phyloP scores from a whole-genome alignment of 345 rosid genomes.

The Reutealis trisperma region DNA sequence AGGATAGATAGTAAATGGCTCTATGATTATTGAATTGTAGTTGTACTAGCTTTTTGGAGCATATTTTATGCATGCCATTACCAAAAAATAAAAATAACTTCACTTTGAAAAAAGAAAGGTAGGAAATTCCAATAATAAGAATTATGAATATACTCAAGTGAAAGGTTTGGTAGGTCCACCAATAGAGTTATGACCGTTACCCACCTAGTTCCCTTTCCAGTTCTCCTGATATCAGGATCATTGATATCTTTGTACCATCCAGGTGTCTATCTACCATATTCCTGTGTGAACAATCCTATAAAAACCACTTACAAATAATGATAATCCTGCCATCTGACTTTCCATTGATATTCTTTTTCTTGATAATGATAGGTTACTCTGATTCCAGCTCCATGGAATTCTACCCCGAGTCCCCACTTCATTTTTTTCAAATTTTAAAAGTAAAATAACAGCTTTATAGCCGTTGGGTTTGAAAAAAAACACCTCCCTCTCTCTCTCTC shows the following conservation, averaged over 20 bases:
- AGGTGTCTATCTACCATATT: neutral
- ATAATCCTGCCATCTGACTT: no score
- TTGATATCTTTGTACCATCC: neutral
- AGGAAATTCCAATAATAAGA: conserved; percentile 1
- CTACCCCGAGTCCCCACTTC: conserved; percentile 3
- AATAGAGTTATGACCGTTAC: conserved; percentile 28
- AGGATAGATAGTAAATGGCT: no score
- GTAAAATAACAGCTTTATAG: conserved; percentile 47
- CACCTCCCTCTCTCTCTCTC: conserved; percentile 13
- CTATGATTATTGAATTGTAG: no score
- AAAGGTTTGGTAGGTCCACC: neutral
- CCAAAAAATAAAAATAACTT: neutral
- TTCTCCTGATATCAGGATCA: no score
- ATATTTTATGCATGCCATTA: neutral
- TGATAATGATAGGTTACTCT: neutral
- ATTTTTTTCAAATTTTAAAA: conserved; percentile 32
- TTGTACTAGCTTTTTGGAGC: no score
- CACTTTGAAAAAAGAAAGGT: conserved; percentile 4
- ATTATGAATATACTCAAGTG: neutral
- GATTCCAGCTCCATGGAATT: neutral
- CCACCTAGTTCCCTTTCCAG: no score
- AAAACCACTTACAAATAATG: no score
- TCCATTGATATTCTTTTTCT: no score
- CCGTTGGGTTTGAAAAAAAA: conserved; percentile 52
- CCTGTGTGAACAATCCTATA: neutral